Conservation (phyloP, 2,329 filamentous ascomycete genomes). For the Rhinocladiella similis region DNA sequence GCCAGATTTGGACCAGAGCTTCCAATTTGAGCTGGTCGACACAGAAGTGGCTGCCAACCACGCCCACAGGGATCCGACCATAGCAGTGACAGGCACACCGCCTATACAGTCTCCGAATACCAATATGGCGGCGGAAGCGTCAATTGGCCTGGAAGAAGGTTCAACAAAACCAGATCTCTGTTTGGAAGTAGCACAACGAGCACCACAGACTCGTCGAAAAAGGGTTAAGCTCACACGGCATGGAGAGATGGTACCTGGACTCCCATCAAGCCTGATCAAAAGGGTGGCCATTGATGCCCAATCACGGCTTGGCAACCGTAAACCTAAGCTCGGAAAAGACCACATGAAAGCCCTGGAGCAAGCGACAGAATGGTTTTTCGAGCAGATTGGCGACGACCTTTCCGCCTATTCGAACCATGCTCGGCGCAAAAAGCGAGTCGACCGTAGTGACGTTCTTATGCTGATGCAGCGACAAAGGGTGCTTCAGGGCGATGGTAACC, state of each 20-base stretch:
- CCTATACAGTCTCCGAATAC: background rate
- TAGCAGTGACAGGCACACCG: constrained; percentile 23
- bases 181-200: constrained; percentile 29
- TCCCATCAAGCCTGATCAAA: constrained; percentile 74
- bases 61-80: constrained; percentile 20
- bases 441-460: constrained; percentile 78
- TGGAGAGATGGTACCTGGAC: constrained; percentile 72
- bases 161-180: background rate
- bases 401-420: constrained; percentile 78
- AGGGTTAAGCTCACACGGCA: constrained; percentile 61
- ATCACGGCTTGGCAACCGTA: constrained; percentile 64
- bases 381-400: constrained; percentile 79
- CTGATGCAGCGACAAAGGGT: constrained; percentile 66
- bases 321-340: constrained; percentile 70
- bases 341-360: constrained; percentile 73
- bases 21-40: constrained; percentile 28
- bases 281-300: constrained; percentile 41
- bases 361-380: constrained; percentile 89
- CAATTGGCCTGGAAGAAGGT: background rate
- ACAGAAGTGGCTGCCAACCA: constrained; percentile 35
- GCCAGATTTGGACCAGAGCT: constrained; percentile 35
- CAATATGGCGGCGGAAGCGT: background rate
- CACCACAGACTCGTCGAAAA: constrained; percentile 25
- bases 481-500: constrained; percentile 23
- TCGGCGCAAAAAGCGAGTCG: constrained; percentile 73